phyloP scores from a whole-genome alignment of 129 eudicot species.

The Artemisia tridentata region DNA sequence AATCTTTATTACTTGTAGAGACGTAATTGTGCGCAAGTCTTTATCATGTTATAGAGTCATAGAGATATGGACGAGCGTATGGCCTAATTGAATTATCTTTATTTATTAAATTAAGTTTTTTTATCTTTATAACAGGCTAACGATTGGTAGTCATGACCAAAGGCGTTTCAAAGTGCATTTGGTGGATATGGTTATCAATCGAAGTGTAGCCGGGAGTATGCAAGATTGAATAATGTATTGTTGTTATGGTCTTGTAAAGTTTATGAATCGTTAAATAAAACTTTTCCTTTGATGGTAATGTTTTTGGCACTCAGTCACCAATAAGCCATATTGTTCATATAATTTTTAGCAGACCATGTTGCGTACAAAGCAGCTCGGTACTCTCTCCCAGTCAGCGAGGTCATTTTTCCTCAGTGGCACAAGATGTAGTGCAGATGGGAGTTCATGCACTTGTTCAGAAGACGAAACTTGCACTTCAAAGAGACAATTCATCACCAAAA shows the following conservation, averaged over 20 bases:
- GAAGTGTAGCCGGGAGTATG: neutral
- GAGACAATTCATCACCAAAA: conserved; percentile 40
- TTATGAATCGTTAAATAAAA: neutral
- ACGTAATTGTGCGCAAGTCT: neutral
- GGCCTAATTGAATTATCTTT: neutral
- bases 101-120: neutral
- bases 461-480: conserved; percentile 80
- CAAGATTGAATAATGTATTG: neutral
- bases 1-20: neutral
- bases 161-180: neutral
- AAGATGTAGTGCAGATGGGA: conserved; percentile 87
- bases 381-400: conserved; percentile 84
- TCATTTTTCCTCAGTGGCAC: conserved; percentile 78
- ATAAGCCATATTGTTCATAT: neutral
- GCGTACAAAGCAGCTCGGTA: conserved; percentile 87
- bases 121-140: neutral
- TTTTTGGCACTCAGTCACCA: neutral
- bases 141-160: neutral
- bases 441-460: conserved; percentile 87
- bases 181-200: conserved; percentile 8
- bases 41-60: neutral
- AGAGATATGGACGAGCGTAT: neutral
- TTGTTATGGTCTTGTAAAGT: conserved; percentile 5
- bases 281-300: neutral
- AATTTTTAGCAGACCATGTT: conserved; percentile 56